Evolutionary conservation across 2,329 filamentous ascomycete species (phyloP), one percentile per base, ranked within the genome.

Genomic region (Fusarium pseudoanthophilum): DNA sequence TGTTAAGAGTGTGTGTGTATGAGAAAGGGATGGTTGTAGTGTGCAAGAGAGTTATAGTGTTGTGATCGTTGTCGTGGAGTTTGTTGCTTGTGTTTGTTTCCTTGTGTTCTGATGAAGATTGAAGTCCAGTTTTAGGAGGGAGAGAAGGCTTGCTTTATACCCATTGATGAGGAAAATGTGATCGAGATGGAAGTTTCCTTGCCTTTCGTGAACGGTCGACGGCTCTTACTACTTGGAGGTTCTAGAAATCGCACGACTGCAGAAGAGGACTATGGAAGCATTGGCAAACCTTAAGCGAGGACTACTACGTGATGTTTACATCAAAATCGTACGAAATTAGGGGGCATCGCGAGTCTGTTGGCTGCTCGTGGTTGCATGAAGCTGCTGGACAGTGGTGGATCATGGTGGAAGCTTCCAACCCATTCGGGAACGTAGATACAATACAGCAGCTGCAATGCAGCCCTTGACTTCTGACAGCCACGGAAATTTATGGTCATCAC

Each of bases 141-240:
- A 16, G 36, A 48, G 65, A 62, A 34, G 58, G 36, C 43, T 58
- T 73, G 64, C 73, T 82, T 82, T 82, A 82, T 82, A 82, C 72
- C 60, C 63, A 39, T 55, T 53, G 26, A 66, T 57, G 60, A 36
- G 40, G 49, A 49, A 55, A 39, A 55, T 32, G 45, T 53, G 64
- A 67, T 64, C 28, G 39, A 53, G 51, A 64, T 57, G 37, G 63
- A 46, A 45, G 60, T 34, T 76, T 78, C 73, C 51, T 43, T 61
- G 42, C 49, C 37, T 60, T 75, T 74, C 60, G 66, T 32, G 64
- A 73, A 77, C 58, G 49, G 49, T 75, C 71, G 55, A 55, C 58
- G 55, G 71, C 72, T 30, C 51, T 58, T 61, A 46, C 56, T 52
- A 68, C 73, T 64, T 48, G 69, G 63, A 59, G 58, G 24, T 78